A percentile compares a stretch with the other conserved stretches of the same genome.
Conservation (phyloP, 108 stramenopile species). For the Schizochytrium sp. region DNA sequence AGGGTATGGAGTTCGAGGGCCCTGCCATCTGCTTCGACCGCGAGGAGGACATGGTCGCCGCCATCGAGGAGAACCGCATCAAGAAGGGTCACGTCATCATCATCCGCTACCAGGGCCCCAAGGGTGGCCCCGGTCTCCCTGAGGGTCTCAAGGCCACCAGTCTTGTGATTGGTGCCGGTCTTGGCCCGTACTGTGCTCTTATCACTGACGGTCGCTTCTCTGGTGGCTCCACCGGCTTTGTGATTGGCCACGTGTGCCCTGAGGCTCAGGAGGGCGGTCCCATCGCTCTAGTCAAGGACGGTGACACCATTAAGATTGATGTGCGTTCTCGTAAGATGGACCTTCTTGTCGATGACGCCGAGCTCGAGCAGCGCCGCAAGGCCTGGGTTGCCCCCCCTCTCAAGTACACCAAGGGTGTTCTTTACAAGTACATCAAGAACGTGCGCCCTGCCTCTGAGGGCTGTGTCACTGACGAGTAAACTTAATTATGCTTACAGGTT, state of each 20-base stretch:
- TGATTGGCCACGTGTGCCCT: constrained; percentile 98
- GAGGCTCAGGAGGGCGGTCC: constrained; percentile 98
- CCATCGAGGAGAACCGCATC: constrained; percentile 93
- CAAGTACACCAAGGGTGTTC: constrained; percentile 85
- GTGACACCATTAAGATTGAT: constrained; percentile 96
- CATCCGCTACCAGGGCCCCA: constrained; percentile 98
- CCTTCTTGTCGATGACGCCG: constrained; percentile 89
- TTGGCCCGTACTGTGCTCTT: constrained; percentile 93
- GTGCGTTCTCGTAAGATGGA: constrained; percentile 88
- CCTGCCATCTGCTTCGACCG: constrained; percentile 94
- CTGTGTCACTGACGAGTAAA: constrained; percentile 90
- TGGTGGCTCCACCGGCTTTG: constrained; percentile 97
- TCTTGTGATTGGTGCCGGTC: constrained; percentile 98
- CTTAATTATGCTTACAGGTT: no score
- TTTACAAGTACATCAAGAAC: constrained; percentile 96
- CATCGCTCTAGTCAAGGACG: constrained; percentile 94
- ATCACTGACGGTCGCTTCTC: constrained; percentile 98
- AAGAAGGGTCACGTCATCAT: constrained; percentile 94
- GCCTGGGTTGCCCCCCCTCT: constrained; percentile 91
- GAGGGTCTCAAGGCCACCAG: constrained; percentile 97
- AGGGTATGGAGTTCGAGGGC: constrained; percentile 95
- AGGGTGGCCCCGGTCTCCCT: constrained; percentile 97
- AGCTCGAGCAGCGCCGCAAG: constrained; percentile 87
- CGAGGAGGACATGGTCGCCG: constrained; percentile 94
- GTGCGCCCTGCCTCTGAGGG: constrained; percentile 95